phyloP scores from a whole-genome alignment of 2,329 filamentous ascomycete genomes.

The Basipetospora chlamydospora region DNA sequence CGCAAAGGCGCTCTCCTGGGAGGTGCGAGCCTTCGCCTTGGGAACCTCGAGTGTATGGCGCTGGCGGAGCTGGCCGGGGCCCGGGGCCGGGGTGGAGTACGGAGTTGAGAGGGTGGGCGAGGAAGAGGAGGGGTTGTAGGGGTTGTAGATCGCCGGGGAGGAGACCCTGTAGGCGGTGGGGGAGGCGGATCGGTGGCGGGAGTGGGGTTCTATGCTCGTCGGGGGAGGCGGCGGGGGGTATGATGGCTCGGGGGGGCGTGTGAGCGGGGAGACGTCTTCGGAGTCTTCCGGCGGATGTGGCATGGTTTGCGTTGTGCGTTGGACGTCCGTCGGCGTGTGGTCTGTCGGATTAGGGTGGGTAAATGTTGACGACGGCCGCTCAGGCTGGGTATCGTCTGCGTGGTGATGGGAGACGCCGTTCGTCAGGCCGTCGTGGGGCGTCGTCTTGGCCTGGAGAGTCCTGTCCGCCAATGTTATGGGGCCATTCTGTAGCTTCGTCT shows the following conservation, averaged over 20 bases:
- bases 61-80: constrained; percentile 51
- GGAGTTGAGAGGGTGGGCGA: constrained; percentile 33
- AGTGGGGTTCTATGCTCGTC: background rate
- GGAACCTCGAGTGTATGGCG: constrained; percentile 84
- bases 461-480: constrained; percentile 1
- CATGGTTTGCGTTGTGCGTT: too few relatives aligned
- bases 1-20: constrained; percentile 54
- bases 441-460: background rate
- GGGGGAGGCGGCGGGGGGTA: constrained; percentile 1
- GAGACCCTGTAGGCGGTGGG: constrained; percentile 42
- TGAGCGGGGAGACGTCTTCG: background rate
- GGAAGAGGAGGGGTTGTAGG: constrained; percentile 19
- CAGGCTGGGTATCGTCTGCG: background rate
- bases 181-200: background rate
- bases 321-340: background rate
- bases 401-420: background rate
- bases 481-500: background rate
- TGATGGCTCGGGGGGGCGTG: background rate
- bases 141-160: constrained; percentile 43
- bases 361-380: background rate
- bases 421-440: background rate
- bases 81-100: constrained; percentile 17
- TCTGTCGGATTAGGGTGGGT: background rate
- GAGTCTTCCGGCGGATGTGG: background rate
- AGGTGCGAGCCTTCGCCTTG: constrained; percentile 49